Evolutionary conservation across 352 stramenopile genomes (phyloP), one percentile per base, ranked within the genome.

Genomic region (Phytophthora syringae): DNA sequence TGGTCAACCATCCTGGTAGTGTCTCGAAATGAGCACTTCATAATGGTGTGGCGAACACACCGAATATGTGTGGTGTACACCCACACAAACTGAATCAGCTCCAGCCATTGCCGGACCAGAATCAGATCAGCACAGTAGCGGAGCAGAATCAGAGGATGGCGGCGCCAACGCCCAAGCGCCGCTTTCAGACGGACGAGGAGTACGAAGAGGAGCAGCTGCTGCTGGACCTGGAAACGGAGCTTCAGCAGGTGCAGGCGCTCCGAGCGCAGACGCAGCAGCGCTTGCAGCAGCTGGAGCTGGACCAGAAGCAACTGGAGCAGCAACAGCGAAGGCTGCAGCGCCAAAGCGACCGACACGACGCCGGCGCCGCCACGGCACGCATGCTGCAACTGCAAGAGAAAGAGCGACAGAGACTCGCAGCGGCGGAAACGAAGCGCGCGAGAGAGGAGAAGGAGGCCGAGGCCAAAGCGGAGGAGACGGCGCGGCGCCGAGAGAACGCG

Each of bases 301-400:
- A 82, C n/a, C 67, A 79, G 40, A 81, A 74, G 63, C 48, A 75
- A 30, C 43, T 88, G 21, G 73, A 85, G 74, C 60, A 80, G 42
- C 70, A 80, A 45, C 65, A 73, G 55, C 67, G 57, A 13, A 70
- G 76, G 12, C 71, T 74, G 45, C 58, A 71, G 37, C 63, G 73
- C 20, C 51, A 73, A 28, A 44, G 55, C 58, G 64, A 80, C 57
- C 77, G 79, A 39, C 53, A 34, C 1, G 62, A 77, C 22, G 60
- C 62, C 30, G 74, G 66, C 21, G 58, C 62, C 11, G 62, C 74
- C 53, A 79, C 85, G 16, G 79, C 71, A 15, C 84, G 84, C 25
- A 82, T 93, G 64, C 27, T 89, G 58, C 71, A 86, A 20, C 67
- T 93, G 7, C 84, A 92, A 55, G 75, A 78, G n/a, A 67, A 87